Evolutionary conservation across 768 basidiomycete genomes (phyloP), one percentile per base, ranked within the genome.

Genomic region (Coprinellus aureogranulatus): DNA sequence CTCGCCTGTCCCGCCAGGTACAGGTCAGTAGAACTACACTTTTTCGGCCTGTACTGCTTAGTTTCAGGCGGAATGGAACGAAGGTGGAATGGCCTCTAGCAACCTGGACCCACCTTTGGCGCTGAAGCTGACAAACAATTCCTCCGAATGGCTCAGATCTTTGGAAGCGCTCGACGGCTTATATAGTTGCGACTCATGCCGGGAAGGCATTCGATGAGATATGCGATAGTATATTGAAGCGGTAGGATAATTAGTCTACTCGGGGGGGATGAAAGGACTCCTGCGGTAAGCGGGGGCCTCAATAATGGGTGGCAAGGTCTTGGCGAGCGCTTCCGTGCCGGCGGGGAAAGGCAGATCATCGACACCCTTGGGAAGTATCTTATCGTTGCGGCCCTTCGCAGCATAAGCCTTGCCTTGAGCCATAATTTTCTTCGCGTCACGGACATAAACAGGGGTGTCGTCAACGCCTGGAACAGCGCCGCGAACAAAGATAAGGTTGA

Each of bases 401-500:
- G 88, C 83, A 62, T 89, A 86, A 63, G 84, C 83, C 55, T 73
- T 78, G 3, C 87, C 81, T 34, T 83, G 65, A 22, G 81, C 67
- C 76, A 93, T 77, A 67, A 86, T 92, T 81, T 94, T 95, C 76
- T 94, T 92, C 23, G 94, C 89, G 69, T 99, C 97, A 10, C 83
- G 81, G 46, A 99, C 75, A 51, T 91, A 72, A 22, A 99, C 89
- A 56, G 91, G 91, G 0, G 90, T 88, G 63, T 94, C 88, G 64
- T 97, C 94, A 9, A 89, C 70, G 5, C 97, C 97, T 2, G 97
- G 94, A 2, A 98, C 85, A 40, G 86, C 83, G n/a, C 97, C 97
- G 57, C 87, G 85, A 53, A 99, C 87, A 70, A 89, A 98, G 56
- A 99, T 78, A 53, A 98, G 83, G 72, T 98, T 88, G 48, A 97